Evolutionary conservation across 495 filamentous ascomycete species (phyloP).

Genomic region (Cryomyces minteri): DNA sequence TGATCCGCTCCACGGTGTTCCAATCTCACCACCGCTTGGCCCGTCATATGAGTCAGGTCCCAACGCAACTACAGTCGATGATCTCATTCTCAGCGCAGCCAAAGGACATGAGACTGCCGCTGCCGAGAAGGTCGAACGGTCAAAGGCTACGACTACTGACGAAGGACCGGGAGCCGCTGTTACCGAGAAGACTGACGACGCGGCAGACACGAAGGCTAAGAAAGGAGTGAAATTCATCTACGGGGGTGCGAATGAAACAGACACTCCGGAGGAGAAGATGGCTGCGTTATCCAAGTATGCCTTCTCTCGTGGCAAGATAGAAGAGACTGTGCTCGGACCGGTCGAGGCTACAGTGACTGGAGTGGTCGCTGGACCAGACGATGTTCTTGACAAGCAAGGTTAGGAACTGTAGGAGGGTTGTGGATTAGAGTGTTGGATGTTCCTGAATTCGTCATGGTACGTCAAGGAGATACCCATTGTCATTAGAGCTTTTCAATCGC

Average conservation of each 20-base stretch:
- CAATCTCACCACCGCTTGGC: constrained; percentile 21
- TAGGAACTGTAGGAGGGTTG: too few relatives aligned
- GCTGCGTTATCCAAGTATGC: constrained; percentile 58
- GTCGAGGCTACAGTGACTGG: constrained; percentile 10
- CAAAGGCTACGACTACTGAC: neutral
- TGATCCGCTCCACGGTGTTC: constrained; percentile 5
- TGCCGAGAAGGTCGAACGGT: neutral
- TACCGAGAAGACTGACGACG: neutral
- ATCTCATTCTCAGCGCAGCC: neutral
- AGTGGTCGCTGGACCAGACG: constrained; percentile 2
- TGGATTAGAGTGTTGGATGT: too few relatives aligned
- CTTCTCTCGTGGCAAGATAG: constrained; percentile 33
- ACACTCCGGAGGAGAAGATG: constrained; percentile 75
- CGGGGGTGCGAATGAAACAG: constrained; percentile 35
- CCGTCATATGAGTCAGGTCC: constrained; percentile 1
- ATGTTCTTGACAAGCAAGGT: constrained; percentile 4
- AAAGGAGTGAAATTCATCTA: neutral
- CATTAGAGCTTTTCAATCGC: too few relatives aligned
- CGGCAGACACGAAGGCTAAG: neutral
- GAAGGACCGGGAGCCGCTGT: neutral
- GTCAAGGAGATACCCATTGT: too few relatives aligned
- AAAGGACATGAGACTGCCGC: neutral
- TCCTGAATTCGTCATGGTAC: too few relatives aligned
- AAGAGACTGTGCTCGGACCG: constrained; percentile 16
- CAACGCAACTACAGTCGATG: neutral